Conservation (phyloP, 768 basidiomycete genomes). For the Suillus spraguei region DNA sequence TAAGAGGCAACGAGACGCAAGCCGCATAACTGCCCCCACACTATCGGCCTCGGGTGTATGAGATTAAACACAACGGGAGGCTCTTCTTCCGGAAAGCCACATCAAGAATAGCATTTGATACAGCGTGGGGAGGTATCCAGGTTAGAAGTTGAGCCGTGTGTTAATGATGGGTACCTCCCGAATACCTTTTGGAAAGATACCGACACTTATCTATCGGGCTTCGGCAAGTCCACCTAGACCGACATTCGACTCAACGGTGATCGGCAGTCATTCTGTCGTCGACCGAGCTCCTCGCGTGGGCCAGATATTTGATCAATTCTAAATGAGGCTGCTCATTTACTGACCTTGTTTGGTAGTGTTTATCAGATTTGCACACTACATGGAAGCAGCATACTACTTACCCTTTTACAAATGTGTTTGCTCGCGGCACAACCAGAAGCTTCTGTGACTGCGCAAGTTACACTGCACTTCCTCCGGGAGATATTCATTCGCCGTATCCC, state of each 20-base stretch:
- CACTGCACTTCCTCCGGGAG: slow-evolving; percentile 36
- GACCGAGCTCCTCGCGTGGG: slow-evolving; percentile 39
- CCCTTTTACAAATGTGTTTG: slow-evolving; percentile 31
- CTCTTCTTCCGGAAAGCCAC: slow-evolving; percentile 26
- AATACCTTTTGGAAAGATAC: not conserved
- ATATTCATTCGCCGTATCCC: slow-evolving; percentile 17
- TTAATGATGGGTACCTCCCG: not conserved
- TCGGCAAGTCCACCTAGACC: slow-evolving; percentile 33
- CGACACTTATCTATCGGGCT: slow-evolving; percentile 28
- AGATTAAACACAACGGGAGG: slow-evolving; percentile 31
- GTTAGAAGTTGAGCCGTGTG: slow-evolving; percentile 20
- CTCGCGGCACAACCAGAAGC: slow-evolving; percentile 40
- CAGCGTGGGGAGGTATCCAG: slow-evolving; percentile 34
- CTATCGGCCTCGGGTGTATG: slow-evolving; percentile 36
- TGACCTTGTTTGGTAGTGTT: slow-evolving; percentile 24
- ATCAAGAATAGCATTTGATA: slow-evolving; percentile 30
- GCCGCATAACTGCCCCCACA: slow-evolving; percentile 27
- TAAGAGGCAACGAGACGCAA: slow-evolving; percentile 27
- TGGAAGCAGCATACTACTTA: slow-evolving; percentile 17
- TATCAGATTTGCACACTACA: not conserved
- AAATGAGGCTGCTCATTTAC: slow-evolving; percentile 33
- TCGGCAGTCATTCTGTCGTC: slow-evolving; percentile 39
- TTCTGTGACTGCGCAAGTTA: slow-evolving; percentile 31
- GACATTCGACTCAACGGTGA: slow-evolving; percentile 38
- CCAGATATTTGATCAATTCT: slow-evolving; percentile 40